Percentiles rank a stretch among this genome's conserved stretches.
These are phyloP conservation scores for Waltiozyma sp. DNA, from an alignment of 1,139 yeast genomes.

Conservation along the genomic window DNA sequence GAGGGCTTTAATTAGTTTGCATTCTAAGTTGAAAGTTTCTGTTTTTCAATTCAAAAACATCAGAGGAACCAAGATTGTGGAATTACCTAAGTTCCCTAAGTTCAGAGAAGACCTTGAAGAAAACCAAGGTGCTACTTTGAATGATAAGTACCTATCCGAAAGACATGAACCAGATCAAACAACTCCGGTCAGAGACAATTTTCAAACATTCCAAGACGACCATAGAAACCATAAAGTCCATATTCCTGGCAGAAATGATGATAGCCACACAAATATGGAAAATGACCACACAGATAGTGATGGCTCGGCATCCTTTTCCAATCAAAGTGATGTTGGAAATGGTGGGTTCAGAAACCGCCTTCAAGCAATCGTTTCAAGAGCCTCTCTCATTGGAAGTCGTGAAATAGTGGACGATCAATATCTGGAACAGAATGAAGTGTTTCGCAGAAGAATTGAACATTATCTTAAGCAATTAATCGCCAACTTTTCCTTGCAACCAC, in stretches of 20 bases:
- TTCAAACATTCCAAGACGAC: neutral
- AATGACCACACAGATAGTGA: too few species aligned
- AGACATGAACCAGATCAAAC: neutral
- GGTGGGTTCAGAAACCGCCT: conserved; percentile 10
- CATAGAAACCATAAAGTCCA: neutral
- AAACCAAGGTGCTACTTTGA: conserved; percentile 11
- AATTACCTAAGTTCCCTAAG: conserved; percentile 34
- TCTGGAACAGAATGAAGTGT: conserved; percentile 6
- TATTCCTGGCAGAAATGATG: too few species aligned
- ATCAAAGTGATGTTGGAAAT: conserved; percentile 1
- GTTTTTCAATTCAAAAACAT: conserved; percentile 27
- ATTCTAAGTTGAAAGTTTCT: conserved; percentile 51
- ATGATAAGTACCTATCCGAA: conserved; percentile 18
- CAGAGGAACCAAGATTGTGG: conserved; percentile 20
- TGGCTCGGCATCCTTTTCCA: neutral
- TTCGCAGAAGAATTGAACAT: conserved; percentile 32
- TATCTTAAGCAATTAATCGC: conserved; percentile 56
- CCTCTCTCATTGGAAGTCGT: conserved; percentile 3
- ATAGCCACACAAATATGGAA: too few species aligned
- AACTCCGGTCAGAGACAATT: neutral
- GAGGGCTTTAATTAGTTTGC: conserved; percentile 59
- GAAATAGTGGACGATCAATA: conserved; percentile 3
- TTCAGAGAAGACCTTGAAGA: conserved; percentile 18
- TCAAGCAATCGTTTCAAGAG: conserved; percentile 10
- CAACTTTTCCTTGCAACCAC: conserved; percentile 60